Evolutionary conservation across 2,329 filamentous ascomycete genomes (phyloP).

Genomic region (Raffaelea arxii): DNA sequence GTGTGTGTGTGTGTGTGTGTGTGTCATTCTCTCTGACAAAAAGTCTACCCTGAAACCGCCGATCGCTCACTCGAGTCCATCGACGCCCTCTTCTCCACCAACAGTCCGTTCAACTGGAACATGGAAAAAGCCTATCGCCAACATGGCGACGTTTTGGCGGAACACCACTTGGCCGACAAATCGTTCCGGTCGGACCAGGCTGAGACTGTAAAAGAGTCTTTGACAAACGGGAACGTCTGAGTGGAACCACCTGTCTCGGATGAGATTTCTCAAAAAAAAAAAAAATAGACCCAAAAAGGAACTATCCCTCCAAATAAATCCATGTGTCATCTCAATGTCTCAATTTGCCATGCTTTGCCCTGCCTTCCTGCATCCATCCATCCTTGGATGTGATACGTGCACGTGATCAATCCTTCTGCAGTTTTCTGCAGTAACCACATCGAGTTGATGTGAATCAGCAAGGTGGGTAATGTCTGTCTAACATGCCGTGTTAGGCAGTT

Average conservation of each 20-base stretch:
- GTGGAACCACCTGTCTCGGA: background rate
- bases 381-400: no score
- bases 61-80: slow-evolving; percentile 41
- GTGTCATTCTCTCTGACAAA: background rate
- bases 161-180: slow-evolving; percentile 14
- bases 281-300: no score
- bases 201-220: slow-evolving; percentile 32
- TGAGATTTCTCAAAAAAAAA: background rate
- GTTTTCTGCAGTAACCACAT: no score
- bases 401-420: no score
- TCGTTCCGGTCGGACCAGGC: slow-evolving; percentile 51
- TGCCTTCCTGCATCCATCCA: background rate
- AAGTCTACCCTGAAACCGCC: slow-evolving; percentile 30
- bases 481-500: background rate
- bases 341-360: no score
- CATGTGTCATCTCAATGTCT: no score
- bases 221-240: slow-evolving; percentile 15
- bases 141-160: slow-evolving; percentile 10
- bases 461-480: background rate
- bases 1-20: background rate
- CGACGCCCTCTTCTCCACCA: slow-evolving; percentile 36
- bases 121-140: slow-evolving; percentile 11
- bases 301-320: no score
- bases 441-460: background rate
- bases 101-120: slow-evolving; percentile 26